These are phyloP conservation scores for Leccinum broughii DNA, from an alignment of 768 basidiomycete species.

Conservation along the genomic window DNA sequence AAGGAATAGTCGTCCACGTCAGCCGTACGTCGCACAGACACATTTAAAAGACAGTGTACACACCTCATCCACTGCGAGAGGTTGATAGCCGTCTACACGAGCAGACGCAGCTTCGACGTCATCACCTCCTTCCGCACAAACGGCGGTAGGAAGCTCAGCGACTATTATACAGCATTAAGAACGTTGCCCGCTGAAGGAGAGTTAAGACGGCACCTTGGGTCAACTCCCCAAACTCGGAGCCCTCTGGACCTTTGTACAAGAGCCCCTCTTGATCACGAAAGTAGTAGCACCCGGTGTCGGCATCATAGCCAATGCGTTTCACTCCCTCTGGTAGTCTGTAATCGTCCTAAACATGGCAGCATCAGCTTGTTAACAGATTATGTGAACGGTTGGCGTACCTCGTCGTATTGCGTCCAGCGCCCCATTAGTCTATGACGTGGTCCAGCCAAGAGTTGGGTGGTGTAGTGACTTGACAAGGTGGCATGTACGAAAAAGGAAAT, in stretches of 20 bases:
- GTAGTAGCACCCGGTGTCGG: conserved; percentile 65
- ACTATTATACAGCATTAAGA: conserved; percentile 21
- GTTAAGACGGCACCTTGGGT: conserved; percentile 36
- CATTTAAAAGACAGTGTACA: not conserved
- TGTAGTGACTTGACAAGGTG: conserved; percentile 7
- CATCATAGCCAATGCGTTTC: conserved; percentile 74
- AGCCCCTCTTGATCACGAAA: conserved; percentile 58
- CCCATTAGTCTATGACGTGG: conserved; percentile 28
- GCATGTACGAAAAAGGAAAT: conserved; percentile 21
- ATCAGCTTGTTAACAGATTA: not conserved
- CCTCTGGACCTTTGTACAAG: conserved; percentile 57
- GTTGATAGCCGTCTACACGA: conserved; percentile 57
- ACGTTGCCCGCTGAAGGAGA: not conserved
- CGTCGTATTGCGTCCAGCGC: conserved; percentile 41
- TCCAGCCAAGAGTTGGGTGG: conserved; percentile 21
- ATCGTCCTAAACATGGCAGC: conserved; percentile 39
- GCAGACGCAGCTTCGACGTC: conserved; percentile 59
- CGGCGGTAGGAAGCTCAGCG: conserved; percentile 30
- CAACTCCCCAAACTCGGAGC: conserved; percentile 59
- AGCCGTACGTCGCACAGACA: not conserved
- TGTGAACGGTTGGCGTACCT: conserved; percentile 15
- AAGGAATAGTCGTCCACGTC: conserved; percentile 26
- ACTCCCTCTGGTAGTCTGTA: conserved; percentile 54
- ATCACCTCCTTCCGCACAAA: conserved; percentile 31
- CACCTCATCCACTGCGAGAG: conserved; percentile 53